A percentile compares a stretch with the other conserved stretches of the same genome.
Conservation (phyloP, 2,329 filamentous ascomycete genomes). For the Ophiocordyceps unilateralis region DNA sequence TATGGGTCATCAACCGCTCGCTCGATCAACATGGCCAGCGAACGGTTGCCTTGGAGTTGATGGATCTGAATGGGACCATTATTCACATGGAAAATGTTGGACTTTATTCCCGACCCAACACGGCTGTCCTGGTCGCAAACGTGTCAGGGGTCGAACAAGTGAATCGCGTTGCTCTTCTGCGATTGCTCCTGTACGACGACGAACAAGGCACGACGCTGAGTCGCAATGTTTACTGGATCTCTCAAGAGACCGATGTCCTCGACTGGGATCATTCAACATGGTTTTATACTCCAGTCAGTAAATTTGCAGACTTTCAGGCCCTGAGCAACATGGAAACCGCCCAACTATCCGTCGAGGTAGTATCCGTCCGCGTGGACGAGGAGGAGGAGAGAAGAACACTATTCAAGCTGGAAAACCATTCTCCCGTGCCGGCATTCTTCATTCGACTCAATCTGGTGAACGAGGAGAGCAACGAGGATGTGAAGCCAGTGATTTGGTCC, state of each 20-base stretch:
- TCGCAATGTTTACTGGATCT: constrained; percentile 44
- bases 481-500: constrained; percentile 36
- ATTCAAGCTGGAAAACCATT: constrained; percentile 32
- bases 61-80: constrained; percentile 27
- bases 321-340: constrained; percentile 22
- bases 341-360: constrained; percentile 4
- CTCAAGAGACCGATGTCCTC: constrained; percentile 26
- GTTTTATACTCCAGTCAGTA: constrained; percentile 38
- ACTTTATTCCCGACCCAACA: constrained; percentile 24
- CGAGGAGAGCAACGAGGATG: constrained; percentile 18
- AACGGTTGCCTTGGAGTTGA: constrained; percentile 28
- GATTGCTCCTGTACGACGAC: constrained; percentile 25
- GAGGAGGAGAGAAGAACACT: constrained; percentile 1
- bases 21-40: constrained; percentile 20
- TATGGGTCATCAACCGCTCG: constrained; percentile 39
- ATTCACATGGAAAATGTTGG: constrained; percentile 17
- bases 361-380: neutral
- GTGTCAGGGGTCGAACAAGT: constrained; percentile 11
- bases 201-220: constrained; percentile 20
- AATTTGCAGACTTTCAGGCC: constrained; percentile 29
- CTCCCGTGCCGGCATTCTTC: constrained; percentile 38
- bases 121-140: constrained; percentile 13
- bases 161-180: constrained; percentile 29
- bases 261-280: constrained; percentile 40
- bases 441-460: constrained; percentile 33